These are phyloP conservation scores for Wallacemonas sp. DNA, from an alignment of 208 protist species.

Conservation along the genomic window DNA sequence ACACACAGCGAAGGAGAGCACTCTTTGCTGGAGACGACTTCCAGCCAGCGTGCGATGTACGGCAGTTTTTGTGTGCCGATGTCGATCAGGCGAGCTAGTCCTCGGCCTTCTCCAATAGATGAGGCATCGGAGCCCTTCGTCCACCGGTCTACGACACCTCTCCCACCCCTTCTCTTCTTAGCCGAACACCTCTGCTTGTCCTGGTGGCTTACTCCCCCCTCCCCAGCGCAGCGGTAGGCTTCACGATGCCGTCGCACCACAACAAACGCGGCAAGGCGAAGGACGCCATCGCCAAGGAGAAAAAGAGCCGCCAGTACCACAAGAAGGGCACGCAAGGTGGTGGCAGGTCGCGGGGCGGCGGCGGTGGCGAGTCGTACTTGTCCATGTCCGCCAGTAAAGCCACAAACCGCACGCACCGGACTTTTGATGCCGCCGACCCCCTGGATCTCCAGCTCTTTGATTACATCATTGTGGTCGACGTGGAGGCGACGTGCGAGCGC, in stretches of 20 bases:
- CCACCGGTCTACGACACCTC: neutral
- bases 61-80: too few relatives aligned
- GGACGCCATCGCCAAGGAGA: conserved; percentile 30
- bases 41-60: too few relatives aligned
- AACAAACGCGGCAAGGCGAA: conserved; percentile 82
- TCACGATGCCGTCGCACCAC: conserved; percentile 36
- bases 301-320: conserved; percentile 14
- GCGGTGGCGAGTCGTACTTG: conserved; percentile 31
- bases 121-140: too few relatives aligned
- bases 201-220: too few relatives aligned
- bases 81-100: too few relatives aligned
- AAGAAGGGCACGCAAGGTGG: neutral
- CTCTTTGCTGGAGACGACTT: too few relatives aligned
- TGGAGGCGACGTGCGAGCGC: conserved; percentile 90
- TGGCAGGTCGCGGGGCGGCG: neutral
- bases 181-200: too few relatives aligned
- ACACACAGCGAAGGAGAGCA: too few relatives aligned
- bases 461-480: conserved; percentile 92
- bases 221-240: conserved; percentile 9
- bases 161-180: neutral
- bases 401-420: conserved; percentile 29
- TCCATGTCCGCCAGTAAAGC: conserved; percentile 15
- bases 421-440: conserved; percentile 56
- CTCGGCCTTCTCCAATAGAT: too few relatives aligned
- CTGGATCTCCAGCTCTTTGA: conserved; percentile 87